phyloP scores from a whole-genome alignment of 352 stramenopile species.

The Pythium utonaiense region DNA sequence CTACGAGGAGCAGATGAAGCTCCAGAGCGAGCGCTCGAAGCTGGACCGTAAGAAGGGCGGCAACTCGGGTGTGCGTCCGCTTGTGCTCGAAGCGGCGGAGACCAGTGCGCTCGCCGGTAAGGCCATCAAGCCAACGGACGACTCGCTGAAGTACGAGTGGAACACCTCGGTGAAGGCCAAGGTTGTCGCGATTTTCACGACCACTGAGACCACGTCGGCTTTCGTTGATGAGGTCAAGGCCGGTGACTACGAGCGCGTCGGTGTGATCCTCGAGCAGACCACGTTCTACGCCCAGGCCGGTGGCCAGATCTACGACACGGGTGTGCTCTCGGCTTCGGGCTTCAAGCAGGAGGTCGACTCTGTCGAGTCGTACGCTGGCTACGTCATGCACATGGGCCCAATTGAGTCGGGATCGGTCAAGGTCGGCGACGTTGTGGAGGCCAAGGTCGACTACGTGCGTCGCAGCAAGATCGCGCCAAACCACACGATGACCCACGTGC shows the following conservation, averaged over 20 bases:
- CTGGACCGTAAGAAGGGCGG: slow-evolving; percentile 88
- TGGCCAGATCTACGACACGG: slow-evolving; percentile 95
- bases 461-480: slow-evolving; percentile 95
- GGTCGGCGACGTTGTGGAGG: slow-evolving; percentile 85
- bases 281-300: slow-evolving; percentile 98
- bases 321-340: slow-evolving; percentile 50
- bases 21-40: slow-evolving; percentile 82
- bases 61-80: slow-evolving; percentile 55
- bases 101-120: slow-evolving; percentile 86
- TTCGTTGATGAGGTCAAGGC: slow-evolving; percentile 76
- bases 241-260: slow-evolving; percentile 86
- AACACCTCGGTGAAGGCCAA: slow-evolving; percentile 74
- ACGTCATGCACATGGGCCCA: slow-evolving; percentile 94
- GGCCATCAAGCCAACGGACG: slow-evolving; percentile 88
- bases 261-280: slow-evolving; percentile 96
- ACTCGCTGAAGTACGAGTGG: slow-evolving; percentile 94
- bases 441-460: slow-evolving; percentile 93
- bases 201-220: slow-evolving; percentile 81
- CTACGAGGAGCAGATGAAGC: slow-evolving; percentile 93
- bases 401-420: slow-evolving; percentile 63
- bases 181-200: slow-evolving; percentile 94
- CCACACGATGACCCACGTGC: slow-evolving; percentile 99
- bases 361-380: slow-evolving; percentile 95
- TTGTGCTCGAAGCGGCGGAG: slow-evolving; percentile 95
- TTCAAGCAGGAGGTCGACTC: slow-evolving; percentile 83